A percentile compares a stretch with the other conserved stretches of the same genome.
phyloP scores from a whole-genome alignment of 441 rosid genomes.

The Pelargonium fulgidum region DNA sequence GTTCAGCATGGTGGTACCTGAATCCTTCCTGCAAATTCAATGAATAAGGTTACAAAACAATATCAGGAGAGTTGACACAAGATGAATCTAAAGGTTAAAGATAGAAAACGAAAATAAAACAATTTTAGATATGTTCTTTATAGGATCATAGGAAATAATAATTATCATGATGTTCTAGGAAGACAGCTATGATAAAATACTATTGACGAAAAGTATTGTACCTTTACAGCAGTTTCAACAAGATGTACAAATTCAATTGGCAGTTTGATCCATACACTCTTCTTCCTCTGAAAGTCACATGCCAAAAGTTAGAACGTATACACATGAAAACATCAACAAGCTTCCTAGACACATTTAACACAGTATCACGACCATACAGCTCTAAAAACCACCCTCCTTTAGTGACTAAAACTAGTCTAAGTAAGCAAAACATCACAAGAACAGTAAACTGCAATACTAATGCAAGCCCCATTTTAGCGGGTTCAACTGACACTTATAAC shows the following conservation, averaged over 20 bases:
- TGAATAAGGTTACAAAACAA: constrained; percentile 4
- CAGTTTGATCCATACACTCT: constrained; percentile 82
- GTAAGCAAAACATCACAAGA: background rate
- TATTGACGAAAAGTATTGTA: constrained; percentile 16
- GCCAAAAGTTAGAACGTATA: background rate
- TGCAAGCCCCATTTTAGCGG: background rate
- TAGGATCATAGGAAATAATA: too few species aligned
- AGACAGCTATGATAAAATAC: background rate
- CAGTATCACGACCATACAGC: background rate
- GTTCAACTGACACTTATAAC: background rate
- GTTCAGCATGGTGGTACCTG: constrained; percentile 87
- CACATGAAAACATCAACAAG: background rate
- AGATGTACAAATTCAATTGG: constrained; percentile 57
- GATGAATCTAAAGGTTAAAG: background rate
- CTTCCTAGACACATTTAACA: background rate
- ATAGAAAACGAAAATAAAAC: background rate
- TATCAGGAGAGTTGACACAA: background rate
- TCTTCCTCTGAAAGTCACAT: constrained; percentile 51
- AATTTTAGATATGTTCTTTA: background rate
- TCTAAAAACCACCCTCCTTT: background rate
- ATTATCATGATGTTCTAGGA: background rate
- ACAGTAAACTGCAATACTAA: background rate
- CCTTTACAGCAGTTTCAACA: constrained; percentile 72
- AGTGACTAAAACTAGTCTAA: background rate
- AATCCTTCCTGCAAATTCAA: constrained; percentile 66